These are phyloP conservation scores for Thraustochytrium sp. DNA, from an alignment of 352 stramenopile species.

Conservation along the genomic window DNA sequence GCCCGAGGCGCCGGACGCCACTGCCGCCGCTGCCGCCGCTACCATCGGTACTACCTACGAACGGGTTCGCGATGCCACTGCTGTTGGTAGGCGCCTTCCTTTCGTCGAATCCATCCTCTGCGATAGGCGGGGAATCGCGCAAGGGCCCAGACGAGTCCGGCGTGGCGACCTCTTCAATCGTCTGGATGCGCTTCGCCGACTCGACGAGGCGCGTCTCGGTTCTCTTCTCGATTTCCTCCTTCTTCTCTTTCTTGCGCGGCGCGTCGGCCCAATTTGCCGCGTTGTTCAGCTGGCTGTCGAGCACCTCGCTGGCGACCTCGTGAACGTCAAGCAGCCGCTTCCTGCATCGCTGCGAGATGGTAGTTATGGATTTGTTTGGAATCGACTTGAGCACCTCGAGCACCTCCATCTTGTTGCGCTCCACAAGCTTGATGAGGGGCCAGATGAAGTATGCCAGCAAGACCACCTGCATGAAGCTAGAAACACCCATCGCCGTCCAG, in stretches of 20 bases:
- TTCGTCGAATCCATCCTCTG: too few relatives aligned
- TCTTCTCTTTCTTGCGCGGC: background rate
- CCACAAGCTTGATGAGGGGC: background rate
- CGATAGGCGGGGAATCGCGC: too few relatives aligned
- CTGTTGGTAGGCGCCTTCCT: too few relatives aligned
- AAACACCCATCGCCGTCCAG: background rate
- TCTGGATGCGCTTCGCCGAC: background rate
- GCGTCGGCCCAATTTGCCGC: background rate
- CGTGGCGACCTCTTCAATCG: background rate
- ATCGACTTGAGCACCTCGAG: slow-evolving; percentile 19
- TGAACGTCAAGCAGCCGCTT: slow-evolving; percentile 6
- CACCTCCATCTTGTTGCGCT: slow-evolving; percentile 38
- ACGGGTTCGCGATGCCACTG: too few relatives aligned
- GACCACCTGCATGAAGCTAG: background rate
- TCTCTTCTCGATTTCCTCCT: background rate
- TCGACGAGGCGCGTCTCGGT: background rate
- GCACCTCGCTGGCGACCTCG: background rate
- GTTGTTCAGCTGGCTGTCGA: background rate
- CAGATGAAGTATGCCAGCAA: background rate
- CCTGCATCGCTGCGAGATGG: background rate
- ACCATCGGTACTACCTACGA: too few relatives aligned
- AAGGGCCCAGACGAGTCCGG: too few relatives aligned
- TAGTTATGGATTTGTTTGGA: background rate
- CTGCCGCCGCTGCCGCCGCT: background rate
- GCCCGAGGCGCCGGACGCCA: background rate